phyloP scores from a whole-genome alignment of 2,329 filamentous ascomycete species.

The Endoconidiophora laricicola region DNA sequence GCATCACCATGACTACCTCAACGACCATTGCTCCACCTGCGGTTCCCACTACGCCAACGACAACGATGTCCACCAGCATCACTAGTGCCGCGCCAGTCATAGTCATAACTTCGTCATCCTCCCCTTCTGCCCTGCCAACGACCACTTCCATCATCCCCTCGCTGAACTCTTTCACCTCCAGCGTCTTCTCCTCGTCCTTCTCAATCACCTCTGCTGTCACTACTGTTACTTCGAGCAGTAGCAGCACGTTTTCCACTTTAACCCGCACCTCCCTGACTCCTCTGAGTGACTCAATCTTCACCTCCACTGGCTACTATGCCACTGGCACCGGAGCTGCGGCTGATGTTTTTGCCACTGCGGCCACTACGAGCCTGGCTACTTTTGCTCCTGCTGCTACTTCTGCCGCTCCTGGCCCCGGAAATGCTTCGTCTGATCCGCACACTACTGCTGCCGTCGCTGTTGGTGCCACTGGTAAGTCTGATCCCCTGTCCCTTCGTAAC shows the following conservation, averaged over 20 bases:
- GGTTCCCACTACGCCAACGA: background rate
- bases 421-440: background rate
- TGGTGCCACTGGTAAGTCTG: slow-evolving; percentile 11
- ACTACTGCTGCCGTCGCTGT: slow-evolving; percentile 9
- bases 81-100: background rate
- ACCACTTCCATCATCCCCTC: background rate
- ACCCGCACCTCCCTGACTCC: slow-evolving; percentile 1
- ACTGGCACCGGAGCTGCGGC: background rate
- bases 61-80: background rate
- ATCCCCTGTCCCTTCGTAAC: background rate
- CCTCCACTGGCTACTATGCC: background rate
- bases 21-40: background rate
- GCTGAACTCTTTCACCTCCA: background rate
- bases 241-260: slow-evolving; percentile 2
- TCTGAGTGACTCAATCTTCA: slow-evolving; percentile 6
- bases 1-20: background rate
- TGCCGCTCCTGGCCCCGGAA: background rate
- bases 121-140: background rate
- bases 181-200: background rate
- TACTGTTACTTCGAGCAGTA: background rate
- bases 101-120: background rate
- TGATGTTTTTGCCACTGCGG: background rate
- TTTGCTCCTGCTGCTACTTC: background rate
- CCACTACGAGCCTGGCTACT: background rate
- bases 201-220: background rate